Base-by-base conservation (phyloP, 2,329 filamentous ascomycete genomes). In the Pezicula carpinea region DNA sequence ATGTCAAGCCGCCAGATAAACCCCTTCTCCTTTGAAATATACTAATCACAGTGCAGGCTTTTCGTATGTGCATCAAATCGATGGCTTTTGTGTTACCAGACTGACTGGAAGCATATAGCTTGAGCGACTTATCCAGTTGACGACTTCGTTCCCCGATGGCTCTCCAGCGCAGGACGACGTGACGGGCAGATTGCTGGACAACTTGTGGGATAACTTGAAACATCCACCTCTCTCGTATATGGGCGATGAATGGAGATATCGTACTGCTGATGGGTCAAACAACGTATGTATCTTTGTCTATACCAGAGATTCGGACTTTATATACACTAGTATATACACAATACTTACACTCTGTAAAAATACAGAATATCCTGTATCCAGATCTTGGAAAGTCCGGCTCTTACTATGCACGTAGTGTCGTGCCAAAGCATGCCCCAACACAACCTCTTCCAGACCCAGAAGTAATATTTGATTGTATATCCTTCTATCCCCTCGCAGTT, bases 151-250 rank as follows among this genome's bases (percentile, higher is more conserved):
- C 22, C 83, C 83, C 0, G 67, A 75, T 41, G 70, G 75, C 45
- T 88, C 84, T 2, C 77, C 77, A 56, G 73, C 76, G 21, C 74
- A 85, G 8, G 70, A 75, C 38, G 67, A 81, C 43, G 69, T 89
- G 44, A 89, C 85, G 8, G 81, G 85, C 56, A 64, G 67, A 39
- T 84, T 90, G 56, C 72, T 90, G 41, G 74, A 78, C 41, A 73
- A 83, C 64, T 72, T 90, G 0, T 90, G 85, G 85, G 71, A 80
- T 54, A 80, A 77, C 0, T 69, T 90, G 10, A 82, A 86, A 15
- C 86, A 90, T 51, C 86, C 86, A 0, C 83, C 85, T 1, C 68
- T 85, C 54, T 72, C 82, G 41, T 86, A 82, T 49, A 65, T 83
- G 45, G 79, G 79, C 2, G 69, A 84, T n/a, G 68, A 83, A 46